phyloP scores from a whole-genome alignment of 2,329 filamentous ascomycete species.

The Pseudogymnoascus sp. region DNA sequence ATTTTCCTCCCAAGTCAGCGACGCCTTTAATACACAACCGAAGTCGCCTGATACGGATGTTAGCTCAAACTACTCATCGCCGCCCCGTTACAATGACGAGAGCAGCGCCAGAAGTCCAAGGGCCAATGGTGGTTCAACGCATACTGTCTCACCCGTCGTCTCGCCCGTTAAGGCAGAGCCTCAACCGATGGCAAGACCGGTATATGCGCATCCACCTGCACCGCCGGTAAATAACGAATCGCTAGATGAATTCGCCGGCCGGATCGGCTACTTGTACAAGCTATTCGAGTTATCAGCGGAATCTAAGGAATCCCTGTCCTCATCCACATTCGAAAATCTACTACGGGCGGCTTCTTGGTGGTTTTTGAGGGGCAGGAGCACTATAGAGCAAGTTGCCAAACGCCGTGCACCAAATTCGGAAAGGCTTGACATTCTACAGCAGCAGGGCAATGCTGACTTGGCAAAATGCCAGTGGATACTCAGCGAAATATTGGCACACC shows the following conservation, averaged over 20 bases:
- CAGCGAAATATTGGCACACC: slow-evolving; percentile 38
- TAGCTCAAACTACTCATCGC: background rate
- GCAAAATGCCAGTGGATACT: slow-evolving; percentile 82
- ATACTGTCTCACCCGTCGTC: background rate
- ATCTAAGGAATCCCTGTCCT: slow-evolving; percentile 56
- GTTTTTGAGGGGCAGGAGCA: slow-evolving; percentile 74
- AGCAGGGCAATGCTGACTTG: slow-evolving; percentile 78
- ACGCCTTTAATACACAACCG: background rate
- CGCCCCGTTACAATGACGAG: background rate
- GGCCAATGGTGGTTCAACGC: background rate
- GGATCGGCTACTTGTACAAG: slow-evolving; percentile 65
- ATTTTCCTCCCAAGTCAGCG: background rate
- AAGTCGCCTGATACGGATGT: background rate
- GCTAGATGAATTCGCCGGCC: slow-evolving; percentile 58
- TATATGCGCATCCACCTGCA: background rate
- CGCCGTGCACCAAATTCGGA: slow-evolving; percentile 49
- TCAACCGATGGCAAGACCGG: background rate
- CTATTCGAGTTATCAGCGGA: slow-evolving; percentile 74
- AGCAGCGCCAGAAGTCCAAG: background rate
- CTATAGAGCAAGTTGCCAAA: slow-evolving; percentile 64
- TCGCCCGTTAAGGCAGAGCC: slow-evolving; percentile 10
- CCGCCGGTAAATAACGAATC: slow-evolving; percentile 54
- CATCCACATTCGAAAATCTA: slow-evolving; percentile 58
- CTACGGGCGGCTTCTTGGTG: slow-evolving; percentile 74
- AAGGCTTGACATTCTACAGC: slow-evolving; percentile 47